These are phyloP conservation scores for Metschnikowia matae DNA, from an alignment of 805 yeast genomes.

Conservation along the genomic window DNA sequence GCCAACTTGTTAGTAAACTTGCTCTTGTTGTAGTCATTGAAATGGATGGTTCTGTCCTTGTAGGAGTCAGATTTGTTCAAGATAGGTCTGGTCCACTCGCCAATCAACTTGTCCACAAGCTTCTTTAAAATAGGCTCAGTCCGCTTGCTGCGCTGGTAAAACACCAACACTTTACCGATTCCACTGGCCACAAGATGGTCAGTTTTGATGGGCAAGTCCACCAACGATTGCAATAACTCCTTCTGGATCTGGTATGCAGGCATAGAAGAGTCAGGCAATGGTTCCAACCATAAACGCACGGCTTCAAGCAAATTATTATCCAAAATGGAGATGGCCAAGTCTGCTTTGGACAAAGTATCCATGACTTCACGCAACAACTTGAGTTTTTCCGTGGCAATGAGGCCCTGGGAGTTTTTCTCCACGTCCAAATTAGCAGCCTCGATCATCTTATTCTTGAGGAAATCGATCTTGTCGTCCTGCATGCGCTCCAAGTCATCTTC, in stretches of 20 bases:
- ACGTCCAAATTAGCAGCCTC: constrained; percentile 76
- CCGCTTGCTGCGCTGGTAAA: constrained; percentile 84
- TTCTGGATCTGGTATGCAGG: constrained; percentile 98
- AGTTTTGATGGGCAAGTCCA: constrained; percentile 85
- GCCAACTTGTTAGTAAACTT: constrained; percentile 44
- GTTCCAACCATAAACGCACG: constrained; percentile 95
- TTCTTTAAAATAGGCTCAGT: constrained; percentile 86
- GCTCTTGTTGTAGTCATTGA: constrained; percentile 63
- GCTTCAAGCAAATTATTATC: constrained; percentile 93
- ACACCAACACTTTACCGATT: constrained; percentile 87
- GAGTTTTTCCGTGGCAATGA: constrained; percentile 73
- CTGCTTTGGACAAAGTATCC: constrained; percentile 71
- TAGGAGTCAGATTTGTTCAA: constrained; percentile 94
- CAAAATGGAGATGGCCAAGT: constrained; percentile 84
- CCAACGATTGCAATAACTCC: constrained; percentile 70
- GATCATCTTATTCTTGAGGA: constrained; percentile 84
- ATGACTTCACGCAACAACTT: constrained; percentile 76
- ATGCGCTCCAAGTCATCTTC: constrained; percentile 93
- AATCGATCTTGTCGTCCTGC: constrained; percentile 87
- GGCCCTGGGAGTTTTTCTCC: constrained; percentile 54
- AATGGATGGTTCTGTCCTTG: constrained; percentile 74
- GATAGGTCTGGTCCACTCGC: constrained; percentile 98
- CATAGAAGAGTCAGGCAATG: constrained; percentile 93
- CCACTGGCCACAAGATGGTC: constrained; percentile 94
- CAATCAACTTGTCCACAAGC: constrained; percentile 83